These are phyloP conservation scores for Eucommia ulmoides DNA, from an alignment of 257 asterid species.

Conservation along the genomic window DNA sequence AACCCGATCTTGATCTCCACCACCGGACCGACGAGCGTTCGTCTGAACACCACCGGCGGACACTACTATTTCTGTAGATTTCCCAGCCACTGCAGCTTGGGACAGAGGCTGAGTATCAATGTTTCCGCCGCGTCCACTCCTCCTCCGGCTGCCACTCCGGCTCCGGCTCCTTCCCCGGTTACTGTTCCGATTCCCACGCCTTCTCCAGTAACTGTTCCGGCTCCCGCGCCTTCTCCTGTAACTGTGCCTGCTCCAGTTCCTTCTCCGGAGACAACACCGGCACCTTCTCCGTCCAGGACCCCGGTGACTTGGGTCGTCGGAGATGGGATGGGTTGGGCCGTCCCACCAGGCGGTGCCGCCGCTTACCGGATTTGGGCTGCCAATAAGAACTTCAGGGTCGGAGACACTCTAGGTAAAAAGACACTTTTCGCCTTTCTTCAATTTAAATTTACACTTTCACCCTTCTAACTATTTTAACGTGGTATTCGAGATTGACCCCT, in stretches of 20 bases:
- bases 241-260: slow-evolving; percentile 16
- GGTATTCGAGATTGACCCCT: no score
- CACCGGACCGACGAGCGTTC: slow-evolving; percentile 40
- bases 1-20: slow-evolving; percentile 28
- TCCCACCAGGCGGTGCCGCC: slow-evolving; percentile 15
- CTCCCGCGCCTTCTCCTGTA: slow-evolving; percentile 14
- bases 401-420: slow-evolving; percentile 15
- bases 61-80: slow-evolving; percentile 49
- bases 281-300: slow-evolving; percentile 27
- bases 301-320: slow-evolving; percentile 41
- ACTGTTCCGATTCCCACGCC: background rate
- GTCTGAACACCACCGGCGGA: slow-evolving; percentile 34
- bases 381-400: slow-evolving; percentile 8
- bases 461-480: no score
- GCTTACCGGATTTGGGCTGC: slow-evolving; percentile 16
- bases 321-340: slow-evolving; percentile 18
- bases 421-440: no score
- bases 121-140: slow-evolving; percentile 29
- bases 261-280: slow-evolving; percentile 10
- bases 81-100: slow-evolving; percentile 29
- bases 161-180: slow-evolving; percentile 8
- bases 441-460: no score
- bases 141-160: slow-evolving; percentile 16
- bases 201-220: slow-evolving; percentile 9
- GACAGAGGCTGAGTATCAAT: slow-evolving; percentile 49